Conservation (phyloP, 2,329 filamentous ascomycete genomes). For the Lasiodiplodia gonubiensis region DNA sequence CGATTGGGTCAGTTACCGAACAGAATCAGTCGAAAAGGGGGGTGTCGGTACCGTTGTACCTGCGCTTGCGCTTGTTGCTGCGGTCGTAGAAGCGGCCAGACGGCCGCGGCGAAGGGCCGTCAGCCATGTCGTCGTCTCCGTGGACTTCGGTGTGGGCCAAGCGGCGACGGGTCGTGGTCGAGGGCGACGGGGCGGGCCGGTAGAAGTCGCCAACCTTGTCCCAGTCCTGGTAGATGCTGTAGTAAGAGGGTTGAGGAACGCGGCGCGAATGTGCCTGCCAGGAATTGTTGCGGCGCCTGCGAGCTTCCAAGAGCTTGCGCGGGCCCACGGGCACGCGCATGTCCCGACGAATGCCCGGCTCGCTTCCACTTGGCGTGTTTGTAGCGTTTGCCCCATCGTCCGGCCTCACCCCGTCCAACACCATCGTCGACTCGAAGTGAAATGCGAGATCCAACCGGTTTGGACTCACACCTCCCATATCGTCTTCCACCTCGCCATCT, state of each 20-base stretch:
- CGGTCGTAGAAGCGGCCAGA: conserved; percentile 28
- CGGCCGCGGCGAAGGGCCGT: conserved; percentile 32
- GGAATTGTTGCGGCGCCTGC: conserved; percentile 11
- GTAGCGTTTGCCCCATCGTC: neutral
- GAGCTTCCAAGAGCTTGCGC: conserved; percentile 27
- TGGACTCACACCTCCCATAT: neutral
- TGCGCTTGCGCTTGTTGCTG: conserved; percentile 71
- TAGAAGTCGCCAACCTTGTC: conserved; percentile 23
- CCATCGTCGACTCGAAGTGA: conserved; percentile 24
- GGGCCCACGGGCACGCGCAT: conserved; percentile 22
- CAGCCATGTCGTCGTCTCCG: conserved; percentile 21
- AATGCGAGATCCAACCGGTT: conserved; percentile 12
- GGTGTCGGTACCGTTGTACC: conserved; percentile 72
- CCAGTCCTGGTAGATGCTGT: conserved; percentile 14
- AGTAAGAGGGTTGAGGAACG: neutral
- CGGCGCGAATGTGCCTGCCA: conserved; percentile 1
- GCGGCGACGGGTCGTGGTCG: neutral
- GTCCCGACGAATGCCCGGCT: neutral
- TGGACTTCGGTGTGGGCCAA: conserved; percentile 9
- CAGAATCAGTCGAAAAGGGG: neutral
- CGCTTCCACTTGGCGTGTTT: conserved; percentile 15
- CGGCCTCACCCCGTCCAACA: conserved; percentile 3
- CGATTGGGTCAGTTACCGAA: neutral
- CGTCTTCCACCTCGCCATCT: neutral
- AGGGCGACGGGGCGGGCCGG: conserved; percentile 7